Evolutionary conservation across 148 eudicot species (phyloP).

Genomic region (Salicornia ramosissima): DNA sequence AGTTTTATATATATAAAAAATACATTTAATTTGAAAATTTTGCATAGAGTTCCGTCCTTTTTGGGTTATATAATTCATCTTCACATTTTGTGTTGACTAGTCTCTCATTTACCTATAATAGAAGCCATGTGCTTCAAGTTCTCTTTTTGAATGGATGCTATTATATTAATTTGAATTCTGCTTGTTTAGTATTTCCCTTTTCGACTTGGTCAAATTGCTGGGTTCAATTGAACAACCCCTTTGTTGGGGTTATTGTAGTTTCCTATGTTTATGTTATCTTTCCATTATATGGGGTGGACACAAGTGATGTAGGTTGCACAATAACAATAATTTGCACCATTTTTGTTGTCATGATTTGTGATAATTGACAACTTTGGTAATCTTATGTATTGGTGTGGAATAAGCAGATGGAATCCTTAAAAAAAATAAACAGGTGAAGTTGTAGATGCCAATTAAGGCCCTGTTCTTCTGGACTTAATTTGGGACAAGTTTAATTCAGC

Average conservation of each 20-base stretch:
- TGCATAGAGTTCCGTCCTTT: neutral
- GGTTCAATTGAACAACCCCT: neutral
- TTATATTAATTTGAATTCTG: neutral
- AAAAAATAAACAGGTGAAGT: neutral
- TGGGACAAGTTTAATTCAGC: no score
- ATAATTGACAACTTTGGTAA: neutral
- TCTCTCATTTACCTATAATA: neutral
- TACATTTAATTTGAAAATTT: neutral
- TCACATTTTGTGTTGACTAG: slow-evolving; percentile 10
- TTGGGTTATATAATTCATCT: neutral
- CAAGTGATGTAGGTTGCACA: neutral
- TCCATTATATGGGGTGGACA: neutral
- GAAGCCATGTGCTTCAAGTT: slow-evolving; percentile 12
- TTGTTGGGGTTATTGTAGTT: slow-evolving; percentile 4
- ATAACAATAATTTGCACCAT: neutral
- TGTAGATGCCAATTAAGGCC: neutral
- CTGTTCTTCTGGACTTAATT: no score
- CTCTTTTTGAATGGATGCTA: neutral
- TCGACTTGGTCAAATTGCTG: neutral
- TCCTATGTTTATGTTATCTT: neutral
- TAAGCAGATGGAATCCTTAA: neutral
- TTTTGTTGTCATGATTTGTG: neutral
- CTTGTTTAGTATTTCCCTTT: neutral
- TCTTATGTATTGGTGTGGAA: neutral
- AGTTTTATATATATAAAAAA: no score